These are phyloP conservation scores for Limonium bicolor DNA, from an alignment of 148 eudicot species.

Conservation along the genomic window DNA sequence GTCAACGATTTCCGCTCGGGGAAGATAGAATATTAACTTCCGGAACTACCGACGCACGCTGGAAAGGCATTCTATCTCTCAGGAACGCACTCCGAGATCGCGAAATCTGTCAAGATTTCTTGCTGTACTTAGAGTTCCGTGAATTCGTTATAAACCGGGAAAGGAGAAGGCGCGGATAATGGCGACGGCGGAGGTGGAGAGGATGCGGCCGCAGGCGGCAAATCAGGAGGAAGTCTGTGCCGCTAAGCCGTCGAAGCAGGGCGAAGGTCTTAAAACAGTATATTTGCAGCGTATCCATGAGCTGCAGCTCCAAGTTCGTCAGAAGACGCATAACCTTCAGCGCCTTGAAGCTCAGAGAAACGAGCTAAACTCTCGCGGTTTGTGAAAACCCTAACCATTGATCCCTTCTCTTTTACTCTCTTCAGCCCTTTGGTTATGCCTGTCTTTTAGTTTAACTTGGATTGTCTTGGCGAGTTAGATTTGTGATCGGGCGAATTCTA, in stretches of 20 bases:
- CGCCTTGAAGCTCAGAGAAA: conserved; percentile 68
- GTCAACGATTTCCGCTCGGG: too few species aligned
- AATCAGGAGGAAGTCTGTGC: not conserved
- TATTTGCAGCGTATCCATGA: conserved; percentile 48
- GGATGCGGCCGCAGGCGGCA: conserved; percentile 7
- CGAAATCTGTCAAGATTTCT: too few species aligned
- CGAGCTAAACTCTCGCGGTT: conserved; percentile 56
- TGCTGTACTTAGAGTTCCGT: too few species aligned
- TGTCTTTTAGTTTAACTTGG: not conserved
- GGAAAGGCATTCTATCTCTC: too few species aligned
- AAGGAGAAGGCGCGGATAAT: too few species aligned
- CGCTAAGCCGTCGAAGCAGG: conserved; percentile 11
- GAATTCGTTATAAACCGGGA: too few species aligned
- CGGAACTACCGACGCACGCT: too few species aligned
- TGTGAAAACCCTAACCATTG: not conserved
- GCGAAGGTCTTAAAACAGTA: conserved; percentile 36
- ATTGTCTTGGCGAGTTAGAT: not conserved
- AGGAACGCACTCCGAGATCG: too few species aligned
- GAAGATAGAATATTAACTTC: too few species aligned
- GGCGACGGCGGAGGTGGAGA: conserved; percentile 17
- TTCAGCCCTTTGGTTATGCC: too few species aligned
- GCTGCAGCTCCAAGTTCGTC: conserved; percentile 32
- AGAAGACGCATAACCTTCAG: conserved; percentile 34
- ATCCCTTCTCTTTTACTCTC: not conserved
- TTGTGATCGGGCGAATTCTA: not conserved